Percentiles rank a stretch among this genome's conserved stretches.
Evolutionary conservation across 768 basidiomycete species (phyloP).

Genomic region (Psilocybe tampanensis): DNA sequence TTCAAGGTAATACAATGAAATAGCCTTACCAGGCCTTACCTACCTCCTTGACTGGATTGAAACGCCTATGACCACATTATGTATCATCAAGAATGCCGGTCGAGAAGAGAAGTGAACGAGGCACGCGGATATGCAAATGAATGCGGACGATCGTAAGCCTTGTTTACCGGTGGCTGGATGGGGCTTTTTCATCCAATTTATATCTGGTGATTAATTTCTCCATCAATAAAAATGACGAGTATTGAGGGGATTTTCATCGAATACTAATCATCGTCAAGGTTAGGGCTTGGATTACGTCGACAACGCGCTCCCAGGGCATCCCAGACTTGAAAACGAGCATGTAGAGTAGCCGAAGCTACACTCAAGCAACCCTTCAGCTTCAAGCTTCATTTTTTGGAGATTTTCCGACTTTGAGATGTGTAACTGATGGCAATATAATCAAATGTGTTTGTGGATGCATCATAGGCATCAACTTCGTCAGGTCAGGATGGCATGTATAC

Average conservation of each 20-base stretch:
- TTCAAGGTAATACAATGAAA: background rate
- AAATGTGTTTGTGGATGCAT: background rate
- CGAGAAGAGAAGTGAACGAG: slow-evolving; percentile 13
- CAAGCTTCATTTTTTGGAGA: background rate
- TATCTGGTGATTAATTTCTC: background rate
- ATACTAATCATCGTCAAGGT: too few species aligned
- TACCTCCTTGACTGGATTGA: background rate
- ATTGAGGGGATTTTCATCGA: too few species aligned
- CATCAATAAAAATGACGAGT: background rate
- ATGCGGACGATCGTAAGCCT: background rate
- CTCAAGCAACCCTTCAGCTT: background rate
- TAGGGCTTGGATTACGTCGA: background rate
- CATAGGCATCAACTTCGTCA: too few species aligned
- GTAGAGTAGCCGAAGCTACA: background rate
- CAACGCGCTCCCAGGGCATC: background rate
- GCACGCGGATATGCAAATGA: slow-evolving; percentile 11
- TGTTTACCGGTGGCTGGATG: slow-evolving; percentile 4
- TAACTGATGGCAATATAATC: background rate
- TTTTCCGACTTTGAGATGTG: background rate
- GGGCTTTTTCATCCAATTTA: too few species aligned
- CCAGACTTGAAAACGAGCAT: too few species aligned
- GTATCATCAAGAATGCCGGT: slow-evolving; percentile 9
- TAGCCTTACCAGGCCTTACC: background rate
- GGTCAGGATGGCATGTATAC: too few species aligned
- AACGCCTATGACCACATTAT: slow-evolving; percentile 4